phyloP scores from a whole-genome alignment of 2,329 filamentous ascomycete species.

The Stachybotrys chartarum region DNA sequence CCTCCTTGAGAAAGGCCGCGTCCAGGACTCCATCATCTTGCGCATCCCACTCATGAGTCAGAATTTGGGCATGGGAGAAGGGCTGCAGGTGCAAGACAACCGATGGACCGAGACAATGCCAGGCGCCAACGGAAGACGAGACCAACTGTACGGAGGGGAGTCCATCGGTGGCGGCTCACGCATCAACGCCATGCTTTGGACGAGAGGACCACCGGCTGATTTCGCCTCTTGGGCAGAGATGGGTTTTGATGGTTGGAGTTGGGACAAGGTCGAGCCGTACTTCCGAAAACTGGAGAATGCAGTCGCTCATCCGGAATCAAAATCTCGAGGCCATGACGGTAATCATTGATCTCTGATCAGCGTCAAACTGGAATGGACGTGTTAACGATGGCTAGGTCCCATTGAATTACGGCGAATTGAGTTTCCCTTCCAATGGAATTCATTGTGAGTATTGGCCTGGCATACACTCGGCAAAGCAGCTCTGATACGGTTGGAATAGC shows the following conservation, averaged over 20 bases:
- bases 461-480: not conserved
- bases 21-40: constrained; percentile 17
- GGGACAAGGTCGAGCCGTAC: constrained; percentile 23
- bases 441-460: not conserved
- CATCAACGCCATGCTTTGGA: constrained; percentile 24
- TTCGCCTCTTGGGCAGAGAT: constrained; percentile 21
- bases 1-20: constrained; percentile 26
- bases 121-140: constrained; percentile 6
- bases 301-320: not conserved
- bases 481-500: constrained; percentile 3
- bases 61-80: not conserved
- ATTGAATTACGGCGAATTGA: not conserved
- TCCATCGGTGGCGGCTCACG: constrained; percentile 21
- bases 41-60: constrained; percentile 19
- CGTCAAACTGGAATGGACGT: not conserved
- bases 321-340: not conserved
- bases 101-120: not conserved
- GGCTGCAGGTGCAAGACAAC: not conserved
- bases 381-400: not conserved
- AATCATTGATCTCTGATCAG: not conserved
- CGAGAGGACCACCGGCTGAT: constrained; percentile 18
- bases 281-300: constrained; percentile 20
- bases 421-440: not conserved
- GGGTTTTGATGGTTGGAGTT: constrained; percentile 25
- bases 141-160: not conserved